Conservation (phyloP, 164 flowering plant genomes). For the Dillenia turbinata region DNA sequence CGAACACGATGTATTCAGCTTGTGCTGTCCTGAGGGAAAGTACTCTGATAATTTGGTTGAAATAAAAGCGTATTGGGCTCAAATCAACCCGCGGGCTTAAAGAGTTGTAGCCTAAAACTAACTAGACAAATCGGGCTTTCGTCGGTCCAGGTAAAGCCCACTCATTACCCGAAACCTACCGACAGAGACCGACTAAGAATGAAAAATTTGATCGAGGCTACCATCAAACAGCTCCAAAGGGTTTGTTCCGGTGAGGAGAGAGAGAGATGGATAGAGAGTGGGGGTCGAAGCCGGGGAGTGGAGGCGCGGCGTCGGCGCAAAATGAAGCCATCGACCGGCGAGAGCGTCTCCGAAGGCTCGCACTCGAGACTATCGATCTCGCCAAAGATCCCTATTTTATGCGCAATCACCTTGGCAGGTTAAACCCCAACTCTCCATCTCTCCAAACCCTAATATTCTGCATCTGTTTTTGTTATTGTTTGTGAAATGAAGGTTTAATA, state of each 20-base stretch:
- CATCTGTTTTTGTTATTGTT: neutral
- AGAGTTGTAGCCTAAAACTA: too few species aligned
- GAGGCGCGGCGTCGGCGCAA: constrained; percentile 96
- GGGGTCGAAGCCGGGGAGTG: constrained; percentile 98
- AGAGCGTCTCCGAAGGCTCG: constrained; percentile 84
- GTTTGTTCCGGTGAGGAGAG: neutral
- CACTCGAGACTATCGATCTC: constrained; percentile 94
- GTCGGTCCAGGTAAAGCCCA: too few species aligned
- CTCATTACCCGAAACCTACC: too few species aligned
- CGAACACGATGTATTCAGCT: too few species aligned
- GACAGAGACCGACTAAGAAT: too few species aligned
- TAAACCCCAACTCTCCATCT: neutral
- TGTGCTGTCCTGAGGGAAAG: too few species aligned
- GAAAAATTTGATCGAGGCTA: too few species aligned
- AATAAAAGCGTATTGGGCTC: too few species aligned
- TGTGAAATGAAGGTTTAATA: neutral
- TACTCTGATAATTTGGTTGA: too few species aligned
- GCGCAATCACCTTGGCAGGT: constrained; percentile 99
- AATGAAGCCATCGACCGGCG: constrained; percentile 96
- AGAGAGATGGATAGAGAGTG: constrained; percentile 84
- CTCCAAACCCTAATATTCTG: neutral
- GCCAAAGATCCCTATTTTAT: constrained; percentile 98
- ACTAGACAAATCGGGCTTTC: too few species aligned
- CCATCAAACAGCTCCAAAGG: too few species aligned
- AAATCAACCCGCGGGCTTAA: too few species aligned